Percentiles rank a stretch among this genome's conserved stretches.
Conservation (phyloP, 192 early-diverging fungal species). For the Entrophospora sp. region DNA sequence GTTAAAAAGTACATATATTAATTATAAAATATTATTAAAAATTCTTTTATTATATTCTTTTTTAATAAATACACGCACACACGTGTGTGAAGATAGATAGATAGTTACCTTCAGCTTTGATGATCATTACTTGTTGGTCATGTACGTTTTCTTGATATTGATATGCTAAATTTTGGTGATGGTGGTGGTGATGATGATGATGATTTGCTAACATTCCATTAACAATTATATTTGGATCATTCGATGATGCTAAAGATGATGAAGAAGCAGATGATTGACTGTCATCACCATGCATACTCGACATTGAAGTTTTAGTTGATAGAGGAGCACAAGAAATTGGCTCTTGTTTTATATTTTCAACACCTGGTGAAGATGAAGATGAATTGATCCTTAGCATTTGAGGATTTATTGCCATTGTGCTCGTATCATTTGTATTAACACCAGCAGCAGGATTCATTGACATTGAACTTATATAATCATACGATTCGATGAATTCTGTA, state of each 20-base stretch:
- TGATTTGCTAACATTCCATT: not conserved
- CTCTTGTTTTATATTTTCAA: not conserved
- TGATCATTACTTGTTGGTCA: too few species aligned
- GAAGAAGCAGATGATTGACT: not conserved
- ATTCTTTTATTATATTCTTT: too few species aligned
- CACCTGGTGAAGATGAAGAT: too few species aligned
- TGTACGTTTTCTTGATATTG: too few species aligned
- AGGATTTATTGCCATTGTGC: not conserved
- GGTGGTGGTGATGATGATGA: too few species aligned
- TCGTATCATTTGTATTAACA: too few species aligned
- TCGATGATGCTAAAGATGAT: not conserved
- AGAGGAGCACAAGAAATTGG: too few species aligned
- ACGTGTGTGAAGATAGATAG: too few species aligned
- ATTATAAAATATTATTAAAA: too few species aligned
- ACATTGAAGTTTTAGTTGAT: not conserved
- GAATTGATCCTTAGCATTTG: not conserved
- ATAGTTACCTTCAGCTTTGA: constrained; percentile 7
- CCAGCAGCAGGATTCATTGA: not conserved
- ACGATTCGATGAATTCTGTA: constrained; percentile 9
- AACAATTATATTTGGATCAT: constrained; percentile 1
- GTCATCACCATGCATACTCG: not conserved
- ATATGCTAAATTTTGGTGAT: too few species aligned
- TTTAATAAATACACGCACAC: too few species aligned
- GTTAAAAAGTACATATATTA: not conserved
- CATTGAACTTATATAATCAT: constrained; percentile 9